phyloP scores from a whole-genome alignment of 345 rosid species.

The Iberis pinnata region DNA sequence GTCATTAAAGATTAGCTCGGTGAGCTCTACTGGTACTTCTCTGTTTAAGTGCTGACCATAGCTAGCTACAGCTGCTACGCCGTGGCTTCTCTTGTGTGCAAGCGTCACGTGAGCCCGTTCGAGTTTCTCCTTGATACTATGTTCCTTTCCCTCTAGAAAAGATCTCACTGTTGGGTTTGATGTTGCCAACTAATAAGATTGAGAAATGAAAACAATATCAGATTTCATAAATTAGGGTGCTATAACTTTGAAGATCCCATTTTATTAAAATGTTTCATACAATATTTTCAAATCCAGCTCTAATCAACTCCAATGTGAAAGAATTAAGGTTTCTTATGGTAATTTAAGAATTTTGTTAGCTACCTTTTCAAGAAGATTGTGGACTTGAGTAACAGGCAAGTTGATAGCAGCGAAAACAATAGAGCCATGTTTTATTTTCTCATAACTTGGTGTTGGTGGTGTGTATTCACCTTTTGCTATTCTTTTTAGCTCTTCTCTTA shows the following conservation, averaged over 20 bases:
- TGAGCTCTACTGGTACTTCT: conserved; percentile 60
- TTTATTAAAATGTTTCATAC: no score
- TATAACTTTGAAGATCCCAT: no score
- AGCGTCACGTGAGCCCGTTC: conserved; percentile 71
- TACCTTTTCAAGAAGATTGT: conserved; percentile 51
- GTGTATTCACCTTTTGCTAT: conserved; percentile 62
- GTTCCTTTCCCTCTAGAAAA: conserved; percentile 46
- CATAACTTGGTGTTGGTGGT: conserved; percentile 45
- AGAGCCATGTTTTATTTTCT: conserved; percentile 56
- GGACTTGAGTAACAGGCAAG: conserved; percentile 52
- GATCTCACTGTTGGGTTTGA: conserved; percentile 38
- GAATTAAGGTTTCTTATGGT: background rate
- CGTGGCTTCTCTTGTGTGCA: conserved; percentile 91
- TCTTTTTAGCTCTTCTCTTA: conserved; percentile 57
- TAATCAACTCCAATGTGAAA: background rate
- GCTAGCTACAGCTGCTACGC: conserved; percentile 70
- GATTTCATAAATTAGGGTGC: no score
- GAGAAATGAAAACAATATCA: no score
- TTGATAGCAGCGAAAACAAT: conserved; percentile 76
- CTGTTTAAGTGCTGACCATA: conserved; percentile 45
- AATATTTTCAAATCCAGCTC: no score
- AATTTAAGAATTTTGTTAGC: background rate
- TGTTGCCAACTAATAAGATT: conserved; percentile 47
- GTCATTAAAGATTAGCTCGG: conserved; percentile 58
- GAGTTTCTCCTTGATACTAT: conserved; percentile 41